Conservation (phyloP, 805 yeast species). For the Priceomyces castillae region DNA sequence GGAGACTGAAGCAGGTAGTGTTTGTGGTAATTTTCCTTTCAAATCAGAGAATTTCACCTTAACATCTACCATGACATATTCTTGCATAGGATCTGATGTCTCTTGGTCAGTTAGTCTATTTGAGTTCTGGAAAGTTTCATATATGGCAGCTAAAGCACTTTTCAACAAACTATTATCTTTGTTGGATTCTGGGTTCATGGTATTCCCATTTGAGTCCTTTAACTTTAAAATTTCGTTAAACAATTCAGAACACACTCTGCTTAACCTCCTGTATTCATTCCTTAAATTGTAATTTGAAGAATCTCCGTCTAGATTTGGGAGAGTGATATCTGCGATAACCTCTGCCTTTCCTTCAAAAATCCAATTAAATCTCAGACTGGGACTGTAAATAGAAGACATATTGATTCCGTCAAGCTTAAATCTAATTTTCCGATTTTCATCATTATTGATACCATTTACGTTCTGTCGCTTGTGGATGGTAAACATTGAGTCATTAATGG, state of each 20-base stretch:
- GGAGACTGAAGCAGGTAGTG: slow-evolving; percentile 49
- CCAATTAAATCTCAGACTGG: slow-evolving; percentile 62
- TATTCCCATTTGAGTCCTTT: slow-evolving; percentile 1
- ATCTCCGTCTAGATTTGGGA: slow-evolving; percentile 49
- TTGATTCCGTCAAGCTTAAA: slow-evolving; percentile 43
- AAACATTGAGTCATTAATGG: slow-evolving; percentile 71
- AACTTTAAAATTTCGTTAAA: slow-evolving; percentile 24
- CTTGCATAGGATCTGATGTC: slow-evolving; percentile 14
- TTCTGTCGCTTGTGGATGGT: slow-evolving; percentile 74
- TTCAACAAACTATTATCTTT: slow-evolving; percentile 28
- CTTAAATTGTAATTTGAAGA: slow-evolving; percentile 15
- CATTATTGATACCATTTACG: slow-evolving; percentile 29
- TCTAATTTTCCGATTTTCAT: slow-evolving; percentile 26
- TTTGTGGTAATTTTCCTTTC: slow-evolving; percentile 50
- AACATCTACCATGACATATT: slow-evolving; percentile 65
- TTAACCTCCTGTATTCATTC: slow-evolving; percentile 20
- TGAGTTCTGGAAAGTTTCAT: slow-evolving; percentile 35
- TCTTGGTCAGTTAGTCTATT: slow-evolving; percentile 5
- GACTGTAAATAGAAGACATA: slow-evolving; percentile 29
- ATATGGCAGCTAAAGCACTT: slow-evolving; percentile 41
- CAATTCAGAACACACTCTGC: slow-evolving; percentile 26
- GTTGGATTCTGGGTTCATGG: slow-evolving; percentile 2
- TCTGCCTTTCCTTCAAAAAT: slow-evolving; percentile 68
- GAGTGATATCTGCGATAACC: slow-evolving; percentile 66
- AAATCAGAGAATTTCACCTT: slow-evolving; percentile 63